Percentiles rank a stretch among this genome's conserved stretches.
These are phyloP conservation scores for Pythium folliculosum DNA, from an alignment of 352 stramenopile genomes.

Conservation along the genomic window DNA sequence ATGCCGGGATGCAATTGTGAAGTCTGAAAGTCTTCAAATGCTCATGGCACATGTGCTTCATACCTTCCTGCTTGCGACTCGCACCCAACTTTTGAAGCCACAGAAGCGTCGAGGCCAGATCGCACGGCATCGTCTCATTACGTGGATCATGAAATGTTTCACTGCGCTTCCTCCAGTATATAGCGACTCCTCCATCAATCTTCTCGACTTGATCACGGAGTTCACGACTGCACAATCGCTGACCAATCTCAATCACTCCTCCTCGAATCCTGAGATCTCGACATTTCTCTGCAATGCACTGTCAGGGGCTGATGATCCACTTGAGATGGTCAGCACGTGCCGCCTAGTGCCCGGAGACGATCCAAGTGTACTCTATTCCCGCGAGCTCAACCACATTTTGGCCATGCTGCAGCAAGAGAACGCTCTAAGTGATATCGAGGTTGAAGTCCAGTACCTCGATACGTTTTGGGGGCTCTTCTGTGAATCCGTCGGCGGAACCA, in stretches of 20 bases:
- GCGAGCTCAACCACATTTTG: conserved; percentile 79
- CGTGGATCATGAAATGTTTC: conserved; percentile 81
- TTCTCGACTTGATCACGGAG: conserved; percentile 80
- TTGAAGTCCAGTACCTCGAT: conserved; percentile 85
- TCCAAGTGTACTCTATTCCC: conserved; percentile 65
- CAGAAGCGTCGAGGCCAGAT: conserved; percentile 82
- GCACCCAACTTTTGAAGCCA: conserved; percentile 65
- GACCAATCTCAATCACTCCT: conserved; percentile 66
- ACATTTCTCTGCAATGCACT: conserved; percentile 69
- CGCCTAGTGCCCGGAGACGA: conserved; percentile 65
- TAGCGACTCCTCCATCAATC: conserved; percentile 79
- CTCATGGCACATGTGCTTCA: conserved; percentile 74
- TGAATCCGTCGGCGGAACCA: conserved; percentile 28
- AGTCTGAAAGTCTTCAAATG: conserved; percentile 50
- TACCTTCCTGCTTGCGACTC: conserved; percentile 59
- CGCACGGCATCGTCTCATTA: conserved; percentile 72
- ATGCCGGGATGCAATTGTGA: conserved; percentile 32
- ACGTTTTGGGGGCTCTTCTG: conserved; percentile 59
- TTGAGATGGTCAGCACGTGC: conserved; percentile 60
- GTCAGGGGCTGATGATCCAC: conserved; percentile 48
- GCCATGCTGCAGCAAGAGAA: conserved; percentile 69
- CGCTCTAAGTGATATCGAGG: conserved; percentile 76
- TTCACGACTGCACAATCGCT: conserved; percentile 78
- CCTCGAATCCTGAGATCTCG: conserved; percentile 53
- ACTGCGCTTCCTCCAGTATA: conserved; percentile 71